Evolutionary conservation across 1,284 basidiomycete species (phyloP).

Genomic region (Ceratorhiza oryzae-sativae): DNA sequence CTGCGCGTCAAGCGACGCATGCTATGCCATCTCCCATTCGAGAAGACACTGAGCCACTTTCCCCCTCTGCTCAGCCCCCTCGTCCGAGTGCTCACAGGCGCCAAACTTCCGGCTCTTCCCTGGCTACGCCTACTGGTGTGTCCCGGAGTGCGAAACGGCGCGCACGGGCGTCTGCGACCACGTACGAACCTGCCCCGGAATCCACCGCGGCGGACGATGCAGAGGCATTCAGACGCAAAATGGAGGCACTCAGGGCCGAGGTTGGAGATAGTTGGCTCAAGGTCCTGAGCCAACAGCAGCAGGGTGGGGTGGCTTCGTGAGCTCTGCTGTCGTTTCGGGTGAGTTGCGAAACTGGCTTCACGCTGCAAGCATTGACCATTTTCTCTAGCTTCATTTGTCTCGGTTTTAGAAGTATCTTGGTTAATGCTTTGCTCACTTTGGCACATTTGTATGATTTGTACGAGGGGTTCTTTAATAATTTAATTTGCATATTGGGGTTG

Average conservation of each 20-base stretch:
- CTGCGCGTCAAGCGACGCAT: slow-evolving; percentile 21
- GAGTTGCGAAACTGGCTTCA: too few species aligned
- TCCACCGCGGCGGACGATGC: slow-evolving; percentile 54
- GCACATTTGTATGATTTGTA: neutral
- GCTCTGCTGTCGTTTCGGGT: too few species aligned
- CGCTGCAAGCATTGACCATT: too few species aligned
- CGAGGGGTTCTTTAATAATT: neutral
- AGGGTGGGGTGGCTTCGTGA: slow-evolving; percentile 30
- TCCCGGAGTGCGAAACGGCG: slow-evolving; percentile 54
- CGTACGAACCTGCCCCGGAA: slow-evolving; percentile 60
- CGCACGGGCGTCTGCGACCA: slow-evolving; percentile 62
- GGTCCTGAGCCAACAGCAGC: slow-evolving; percentile 68
- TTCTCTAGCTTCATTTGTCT: too few species aligned
- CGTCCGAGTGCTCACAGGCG: slow-evolving; percentile 8
- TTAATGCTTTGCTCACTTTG: neutral
- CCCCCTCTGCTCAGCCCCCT: neutral
- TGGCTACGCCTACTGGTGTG: slow-evolving; percentile 18
- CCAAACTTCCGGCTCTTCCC: slow-evolving; percentile 30
- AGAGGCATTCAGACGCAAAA: slow-evolving; percentile 74
- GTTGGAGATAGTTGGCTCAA: slow-evolving; percentile 89
- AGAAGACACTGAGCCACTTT: slow-evolving; percentile 32
- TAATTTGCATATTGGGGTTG: neutral
- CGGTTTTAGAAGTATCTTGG: neutral
- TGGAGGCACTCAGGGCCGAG: slow-evolving; percentile 81
- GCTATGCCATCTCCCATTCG: slow-evolving; percentile 21